phyloP scores from a whole-genome alignment of 2,329 filamentous ascomycete species.

The Exophiala dermatitidis region DNA sequence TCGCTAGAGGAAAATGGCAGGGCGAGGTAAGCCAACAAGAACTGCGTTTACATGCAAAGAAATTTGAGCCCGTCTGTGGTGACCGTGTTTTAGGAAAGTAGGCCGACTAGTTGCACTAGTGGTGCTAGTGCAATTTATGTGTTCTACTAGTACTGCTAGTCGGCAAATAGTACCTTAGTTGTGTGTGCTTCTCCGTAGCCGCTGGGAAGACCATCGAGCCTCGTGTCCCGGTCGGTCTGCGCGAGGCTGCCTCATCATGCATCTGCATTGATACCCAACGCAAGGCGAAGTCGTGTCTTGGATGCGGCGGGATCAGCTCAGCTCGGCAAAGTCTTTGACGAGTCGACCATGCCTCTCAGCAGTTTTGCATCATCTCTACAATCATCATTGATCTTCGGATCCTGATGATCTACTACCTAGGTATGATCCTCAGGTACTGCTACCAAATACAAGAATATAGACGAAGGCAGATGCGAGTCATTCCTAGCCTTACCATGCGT shows the following conservation, averaged over 20 bases:
- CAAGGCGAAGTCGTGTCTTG: not conserved
- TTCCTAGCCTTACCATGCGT: not conserved
- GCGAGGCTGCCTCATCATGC: not conserved
- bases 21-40: not conserved
- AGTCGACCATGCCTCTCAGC: not conserved
- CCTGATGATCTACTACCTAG: not conserved
- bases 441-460: not conserved
- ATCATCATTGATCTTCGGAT: not conserved
- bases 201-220: too few species aligned
- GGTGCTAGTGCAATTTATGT: too few species aligned
- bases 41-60: not conserved
- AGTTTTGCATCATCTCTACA: not conserved
- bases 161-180: too few species aligned
- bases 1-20: not conserved
- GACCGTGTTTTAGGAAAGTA: too few species aligned
- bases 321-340: not conserved
- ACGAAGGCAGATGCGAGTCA: not conserved
- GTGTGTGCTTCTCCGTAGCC: too few species aligned
- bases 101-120: too few species aligned
- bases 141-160: too few species aligned
- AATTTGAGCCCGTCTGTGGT: not conserved
- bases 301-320: not conserved
- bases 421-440: not conserved
- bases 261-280: conserved; percentile 1
- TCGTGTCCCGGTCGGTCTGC: not conserved